Evolutionary conservation across 2,329 filamentous ascomycete genomes (phyloP).

Genomic region (Lasiodiplodia theobromae): DNA sequence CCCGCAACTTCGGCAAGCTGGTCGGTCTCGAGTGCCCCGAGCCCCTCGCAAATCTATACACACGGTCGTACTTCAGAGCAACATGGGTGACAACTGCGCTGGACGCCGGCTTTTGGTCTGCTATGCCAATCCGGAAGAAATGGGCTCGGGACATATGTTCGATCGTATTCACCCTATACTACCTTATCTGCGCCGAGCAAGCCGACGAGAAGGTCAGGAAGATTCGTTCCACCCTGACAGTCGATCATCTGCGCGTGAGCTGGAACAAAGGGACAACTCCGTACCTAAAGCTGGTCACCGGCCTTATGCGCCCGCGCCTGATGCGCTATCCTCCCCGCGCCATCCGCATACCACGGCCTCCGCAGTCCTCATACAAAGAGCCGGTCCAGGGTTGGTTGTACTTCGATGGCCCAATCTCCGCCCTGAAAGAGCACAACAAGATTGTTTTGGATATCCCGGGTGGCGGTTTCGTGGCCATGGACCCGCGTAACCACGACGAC

Average conservation of each 20-base stretch:
- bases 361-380: slow-evolving; percentile 80
- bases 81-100: slow-evolving; percentile 96
- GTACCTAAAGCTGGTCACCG: slow-evolving; percentile 77
- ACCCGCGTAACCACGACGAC: slow-evolving; percentile 92
- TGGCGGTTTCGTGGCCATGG: slow-evolving; percentile 96
- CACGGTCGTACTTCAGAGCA: slow-evolving; percentile 88
- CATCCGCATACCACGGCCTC: slow-evolving; percentile 82
- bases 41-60: slow-evolving; percentile 92
- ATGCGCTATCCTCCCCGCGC: slow-evolving; percentile 82
- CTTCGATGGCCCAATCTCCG: slow-evolving; percentile 84
- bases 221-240: slow-evolving; percentile 82
- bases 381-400: slow-evolving; percentile 90
- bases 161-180: slow-evolving; percentile 86
- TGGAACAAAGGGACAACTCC: slow-evolving; percentile 96
- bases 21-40: slow-evolving; percentile 91
- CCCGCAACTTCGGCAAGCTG: slow-evolving; percentile 92
- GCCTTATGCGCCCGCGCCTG: slow-evolving; percentile 76
- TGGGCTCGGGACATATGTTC: slow-evolving; percentile 84
- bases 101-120: slow-evolving; percentile 97
- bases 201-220: slow-evolving; percentile 97
- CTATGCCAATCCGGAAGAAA: slow-evolving; percentile 85
- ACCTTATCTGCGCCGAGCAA: slow-evolving; percentile 89
- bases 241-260: slow-evolving; percentile 88
- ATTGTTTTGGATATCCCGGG: slow-evolving; percentile 90
- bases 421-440: slow-evolving; percentile 77